These are phyloP conservation scores for Heliocybe sulcata DNA, from an alignment of 1,284 basidiomycete species.

Conservation along the genomic window DNA sequence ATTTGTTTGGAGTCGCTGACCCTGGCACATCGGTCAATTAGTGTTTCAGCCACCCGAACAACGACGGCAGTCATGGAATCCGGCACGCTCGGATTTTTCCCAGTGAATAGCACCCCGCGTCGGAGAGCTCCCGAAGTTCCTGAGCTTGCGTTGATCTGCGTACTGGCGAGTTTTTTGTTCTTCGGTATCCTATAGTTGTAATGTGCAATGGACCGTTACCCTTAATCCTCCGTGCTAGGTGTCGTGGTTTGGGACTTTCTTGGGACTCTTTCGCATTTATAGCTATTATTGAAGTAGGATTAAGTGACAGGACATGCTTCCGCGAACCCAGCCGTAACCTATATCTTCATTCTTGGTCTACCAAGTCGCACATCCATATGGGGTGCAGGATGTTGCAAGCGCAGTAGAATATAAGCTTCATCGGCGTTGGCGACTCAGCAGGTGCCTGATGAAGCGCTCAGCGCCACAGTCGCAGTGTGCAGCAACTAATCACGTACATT, in stretches of 20 bases:
- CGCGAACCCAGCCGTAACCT: background rate
- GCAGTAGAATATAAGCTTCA: background rate
- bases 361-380: background rate
- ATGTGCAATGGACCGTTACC: too few species aligned
- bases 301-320: background rate
- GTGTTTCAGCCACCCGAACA: constrained; percentile 16
- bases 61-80: constrained; percentile 12
- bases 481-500: too few species aligned
- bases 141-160: background rate
- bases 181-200: background rate
- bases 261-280: background rate
- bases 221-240: background rate
- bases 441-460: background rate
- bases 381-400: background rate
- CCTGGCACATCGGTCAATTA: constrained; percentile 3
- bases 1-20: background rate
- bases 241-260: background rate
- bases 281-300: background rate
- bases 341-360: background rate
- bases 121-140: background rate
- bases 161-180: background rate
- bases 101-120: constrained; percentile 15
- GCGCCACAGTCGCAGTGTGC: too few species aligned
- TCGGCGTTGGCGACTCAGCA: background rate
- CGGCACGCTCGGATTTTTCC: constrained; percentile 17